Conservation (phyloP, 768 basidiomycete species). For the Hericium coralloides region DNA sequence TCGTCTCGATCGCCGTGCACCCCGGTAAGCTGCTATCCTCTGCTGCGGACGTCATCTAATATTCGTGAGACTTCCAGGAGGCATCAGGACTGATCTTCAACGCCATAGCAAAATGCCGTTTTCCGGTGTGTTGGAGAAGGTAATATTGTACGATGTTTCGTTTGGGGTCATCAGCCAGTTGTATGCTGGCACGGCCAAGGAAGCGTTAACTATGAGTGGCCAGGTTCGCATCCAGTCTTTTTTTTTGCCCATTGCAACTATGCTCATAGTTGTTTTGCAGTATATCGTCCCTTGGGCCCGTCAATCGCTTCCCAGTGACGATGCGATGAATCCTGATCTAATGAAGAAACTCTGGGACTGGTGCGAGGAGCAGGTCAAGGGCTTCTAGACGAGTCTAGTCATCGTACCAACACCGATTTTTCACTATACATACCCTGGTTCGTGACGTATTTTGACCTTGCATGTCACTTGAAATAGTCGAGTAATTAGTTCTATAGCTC, state of each 20-base stretch:
- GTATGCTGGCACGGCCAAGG: conserved; percentile 22
- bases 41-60: too few species aligned
- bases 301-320: not conserved
- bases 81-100: conserved; percentile 7
- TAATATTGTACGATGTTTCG: not conserved
- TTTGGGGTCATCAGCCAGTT: conserved; percentile 23
- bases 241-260: not conserved
- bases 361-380: conserved; percentile 15
- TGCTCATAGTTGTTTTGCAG: not conserved
- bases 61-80: conserved; percentile 15
- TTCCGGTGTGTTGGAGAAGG: too few species aligned
- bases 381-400: not conserved
- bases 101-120: not conserved
- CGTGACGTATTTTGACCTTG: too few species aligned
- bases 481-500: too few species aligned
- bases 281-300: not conserved
- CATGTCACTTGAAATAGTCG: too few species aligned
- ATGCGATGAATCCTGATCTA: conserved; percentile 2
- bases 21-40: conserved; percentile 14
- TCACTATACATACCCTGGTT: too few species aligned
- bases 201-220: conserved; percentile 19
- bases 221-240: conserved; percentile 15
- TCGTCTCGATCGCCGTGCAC: conserved; percentile 35
- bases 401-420: too few species aligned
- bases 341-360: conserved; percentile 14